A percentile compares a stretch with the other conserved stretches of the same genome.
Conservation (phyloP, 2,329 filamentous ascomycete genomes). For the Pochonia chlamydosporia region DNA sequence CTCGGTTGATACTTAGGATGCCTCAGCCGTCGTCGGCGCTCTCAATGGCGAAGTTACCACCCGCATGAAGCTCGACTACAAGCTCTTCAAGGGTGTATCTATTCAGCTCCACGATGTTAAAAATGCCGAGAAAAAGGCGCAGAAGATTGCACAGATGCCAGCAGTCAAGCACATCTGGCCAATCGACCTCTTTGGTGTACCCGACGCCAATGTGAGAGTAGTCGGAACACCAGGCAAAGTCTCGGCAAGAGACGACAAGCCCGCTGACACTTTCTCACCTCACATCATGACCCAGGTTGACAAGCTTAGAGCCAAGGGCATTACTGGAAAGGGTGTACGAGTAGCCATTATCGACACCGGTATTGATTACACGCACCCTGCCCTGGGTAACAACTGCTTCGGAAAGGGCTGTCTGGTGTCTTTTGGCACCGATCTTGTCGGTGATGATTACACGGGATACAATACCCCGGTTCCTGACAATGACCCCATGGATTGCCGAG, state of each 20-base stretch:
- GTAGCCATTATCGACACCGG: conserved; percentile 49
- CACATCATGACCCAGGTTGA: conserved; percentile 53
- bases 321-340: conserved; percentile 46
- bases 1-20: too few relatives aligned
- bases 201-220: conserved; percentile 38
- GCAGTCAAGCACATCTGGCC: conserved; percentile 45
- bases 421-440: conserved; percentile 37
- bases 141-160: conserved; percentile 33
- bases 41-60: conserved; percentile 25
- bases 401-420: conserved; percentile 38
- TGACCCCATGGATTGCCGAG: conserved; percentile 33
- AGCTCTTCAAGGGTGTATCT: conserved; percentile 49
- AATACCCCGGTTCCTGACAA: conserved; percentile 26
- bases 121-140: conserved; percentile 36
- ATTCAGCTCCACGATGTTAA: conserved; percentile 43
- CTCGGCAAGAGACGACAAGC: conserved; percentile 9
- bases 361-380: conserved; percentile 57
- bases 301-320: conserved; percentile 42
- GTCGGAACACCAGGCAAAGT: conserved; percentile 23
- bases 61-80: conserved; percentile 42
- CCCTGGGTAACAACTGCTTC: conserved; percentile 47
- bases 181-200: conserved; percentile 36
- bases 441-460: conserved; percentile 25
- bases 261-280: conserved; percentile 33
- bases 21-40: conserved; percentile 1